Percentiles rank a stretch among this genome's conserved stretches.
Conservation (phyloP, 257 asterid species). For the Petrea volubilis region DNA sequence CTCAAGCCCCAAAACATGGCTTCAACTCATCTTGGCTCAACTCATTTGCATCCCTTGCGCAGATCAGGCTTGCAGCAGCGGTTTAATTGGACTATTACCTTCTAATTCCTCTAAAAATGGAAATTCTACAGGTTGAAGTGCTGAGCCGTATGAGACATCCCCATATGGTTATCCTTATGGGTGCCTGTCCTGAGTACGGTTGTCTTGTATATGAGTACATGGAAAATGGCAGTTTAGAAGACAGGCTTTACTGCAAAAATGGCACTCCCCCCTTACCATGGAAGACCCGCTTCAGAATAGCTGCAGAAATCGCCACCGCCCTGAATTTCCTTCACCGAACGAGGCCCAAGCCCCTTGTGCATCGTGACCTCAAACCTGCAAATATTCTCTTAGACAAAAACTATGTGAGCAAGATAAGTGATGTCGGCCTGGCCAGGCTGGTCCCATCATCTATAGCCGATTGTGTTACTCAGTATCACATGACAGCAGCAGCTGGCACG, state of each 20-base stretch:
- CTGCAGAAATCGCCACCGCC: conserved; percentile 89
- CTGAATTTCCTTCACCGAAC: conserved; percentile 83
- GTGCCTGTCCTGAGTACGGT: conserved; percentile 95
- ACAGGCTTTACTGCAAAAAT: conserved; percentile 57
- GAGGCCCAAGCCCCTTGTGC: conserved; percentile 90
- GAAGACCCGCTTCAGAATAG: conserved; percentile 70
- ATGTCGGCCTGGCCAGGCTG: conserved; percentile 82
- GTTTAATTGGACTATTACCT: neutral
- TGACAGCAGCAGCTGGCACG: conserved; percentile 98
- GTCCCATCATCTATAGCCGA: conserved; percentile 70
- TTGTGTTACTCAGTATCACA: conserved; percentile 59
- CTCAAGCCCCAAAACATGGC: too few relatives aligned
- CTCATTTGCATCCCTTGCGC: neutral
- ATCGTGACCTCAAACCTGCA: conserved; percentile 94
- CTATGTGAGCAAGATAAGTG: conserved; percentile 82
- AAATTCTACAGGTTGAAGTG: conserved; percentile 67
- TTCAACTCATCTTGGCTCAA: too few relatives aligned
- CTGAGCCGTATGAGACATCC: conserved; percentile 88
- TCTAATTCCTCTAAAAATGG: neutral
- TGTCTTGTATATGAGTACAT: conserved; percentile 92
- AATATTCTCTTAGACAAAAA: conserved; percentile 78
- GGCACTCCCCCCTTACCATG: conserved; percentile 61
- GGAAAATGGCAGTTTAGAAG: conserved; percentile 90
- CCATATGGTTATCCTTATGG: conserved; percentile 86
- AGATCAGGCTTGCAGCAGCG: neutral